Base-by-base conservation (phyloP, 768 basidiomycete genomes). In the Suillus occidentalis region DNA sequence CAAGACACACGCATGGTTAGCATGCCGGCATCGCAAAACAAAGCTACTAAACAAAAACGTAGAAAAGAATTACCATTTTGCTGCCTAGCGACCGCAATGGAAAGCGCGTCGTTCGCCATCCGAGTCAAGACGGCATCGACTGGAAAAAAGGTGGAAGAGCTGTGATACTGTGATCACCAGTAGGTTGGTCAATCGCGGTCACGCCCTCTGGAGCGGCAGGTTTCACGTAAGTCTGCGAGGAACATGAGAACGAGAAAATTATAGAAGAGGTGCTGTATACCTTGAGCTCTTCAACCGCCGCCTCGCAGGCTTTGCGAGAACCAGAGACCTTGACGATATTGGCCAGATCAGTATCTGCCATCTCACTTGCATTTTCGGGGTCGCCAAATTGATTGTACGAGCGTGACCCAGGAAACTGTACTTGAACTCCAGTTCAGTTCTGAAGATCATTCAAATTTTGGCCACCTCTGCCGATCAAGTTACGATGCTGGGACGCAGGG, bases 351-450 rank as follows among this genome's bases (percentile, higher is more conserved):
- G 82, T 87, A 31, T 87, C 86, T 31, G 77, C 82, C 22, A 96
- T 73, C 22, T 96, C 94, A 10, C 75, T 82, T 5, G 79, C 75
- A 74, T 99, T 99, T 72, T 88, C 88, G 6, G 90, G 83, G 66
- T 90, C 92, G 60, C 94, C 94, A 47, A 91, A 83, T 64, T 88
- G 84, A 31, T 77, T 75, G 76, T 97, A 98, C 45, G 95, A 94
- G 58, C 95, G 88, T 68, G 97, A 97, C 4, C 95, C 95, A 60
- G 97, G 95, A 84, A 99, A 94, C 76, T 97, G 95, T 66, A 99
- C 85, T 79, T 95, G 90, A 60, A 91, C 93, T 62, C 87, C 84
- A 31, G 83, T 85, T 73, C 91, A 91, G 55, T 82, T 81, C 82
- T 99, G 95, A 43, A 98, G 78, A 47, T 94, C 94, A 71, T 87